Evolutionary conservation across 768 basidiomycete genomes (phyloP), one percentile per base, ranked within the genome.

Genomic region (Mycena rebaudengoi): DNA sequence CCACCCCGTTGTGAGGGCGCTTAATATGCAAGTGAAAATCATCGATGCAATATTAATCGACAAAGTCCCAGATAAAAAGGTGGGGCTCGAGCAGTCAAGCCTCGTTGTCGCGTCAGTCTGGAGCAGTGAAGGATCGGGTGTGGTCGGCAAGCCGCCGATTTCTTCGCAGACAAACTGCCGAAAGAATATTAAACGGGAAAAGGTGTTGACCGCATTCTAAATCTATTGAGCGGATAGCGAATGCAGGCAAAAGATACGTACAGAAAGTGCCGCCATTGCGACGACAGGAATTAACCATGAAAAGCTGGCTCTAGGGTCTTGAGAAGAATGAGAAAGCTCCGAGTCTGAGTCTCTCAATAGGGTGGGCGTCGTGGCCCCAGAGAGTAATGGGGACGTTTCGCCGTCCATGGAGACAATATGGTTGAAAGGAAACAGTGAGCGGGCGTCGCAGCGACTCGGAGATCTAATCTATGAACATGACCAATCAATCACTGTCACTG

Each of bases 91-190:
- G 40, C 66, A 67, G 30, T 64, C 57, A 18, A 63, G 52, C 16
- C 45, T 53, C 5, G 62, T 49, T 4, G 39, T 43, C 29, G 40
- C 59, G 26, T 41, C 32, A 23, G 29, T 40, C 7, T 57, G 62
- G n/a, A 63, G 64, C 14, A 54, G 18, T n/a, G 52, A 32, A 7
- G 64, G 58, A 50, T 65, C 58, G n/a, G 57, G 64, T 10, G 49
- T 41, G 16, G 53, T 7, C 5, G 59, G 58, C 12, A 55, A n/a
- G 8, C 52, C 46, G 26, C 53, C 64, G 8, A 66, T 21, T 48
- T 64, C 52, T 12, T 67, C 61, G 62, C 66, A 67, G 28, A 64
- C 56, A 20, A 48, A 60, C 60, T 64, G 57, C 1, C 66, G 61
- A 35, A 67, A 63, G 62, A 67, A 54, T 0, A 33, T n/a, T 18